These are phyloP conservation scores for Ophiocordyceps camponoti-rufipedis DNA, from an alignment of 2,329 filamentous ascomycete species.

Conservation along the genomic window DNA sequence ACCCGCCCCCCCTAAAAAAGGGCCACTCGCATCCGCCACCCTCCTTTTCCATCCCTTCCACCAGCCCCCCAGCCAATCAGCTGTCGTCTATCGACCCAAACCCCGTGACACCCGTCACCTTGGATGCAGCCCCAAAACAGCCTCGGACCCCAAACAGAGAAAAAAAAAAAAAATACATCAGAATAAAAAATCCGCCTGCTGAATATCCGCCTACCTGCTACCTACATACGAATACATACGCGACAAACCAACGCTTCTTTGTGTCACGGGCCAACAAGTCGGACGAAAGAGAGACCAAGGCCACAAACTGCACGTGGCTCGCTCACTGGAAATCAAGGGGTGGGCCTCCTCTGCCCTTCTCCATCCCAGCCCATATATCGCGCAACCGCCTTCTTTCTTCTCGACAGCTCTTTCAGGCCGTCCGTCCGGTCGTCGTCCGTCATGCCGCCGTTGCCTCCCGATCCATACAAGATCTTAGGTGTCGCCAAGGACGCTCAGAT, in stretches of 20 bases:
- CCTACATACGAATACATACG: too few relatives aligned
- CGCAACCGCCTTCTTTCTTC: neutral
- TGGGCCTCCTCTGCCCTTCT: neutral
- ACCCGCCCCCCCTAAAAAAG: neutral
- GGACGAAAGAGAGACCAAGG: neutral
- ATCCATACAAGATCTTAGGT: conserved; percentile 67
- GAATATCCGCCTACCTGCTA: too few relatives aligned
- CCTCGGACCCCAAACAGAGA: too few relatives aligned
- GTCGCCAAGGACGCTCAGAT: conserved; percentile 54
- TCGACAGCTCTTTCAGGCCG: neutral
- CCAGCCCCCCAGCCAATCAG: too few relatives aligned
- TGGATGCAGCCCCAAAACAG: too few relatives aligned
- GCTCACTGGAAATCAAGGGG: neutral
- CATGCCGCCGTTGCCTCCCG: conserved; percentile 37
- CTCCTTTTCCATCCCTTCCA: neutral
- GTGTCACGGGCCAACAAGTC: neutral
- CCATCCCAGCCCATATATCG: neutral
- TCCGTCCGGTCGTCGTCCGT: neutral
- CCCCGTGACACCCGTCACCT: too few relatives aligned
- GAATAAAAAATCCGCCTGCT: too few relatives aligned
- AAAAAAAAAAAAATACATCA: too few relatives aligned
- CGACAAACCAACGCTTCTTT: neutral
- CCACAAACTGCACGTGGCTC: neutral
- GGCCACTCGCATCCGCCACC: neutral
- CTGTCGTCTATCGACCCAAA: too few relatives aligned